Conservation (phyloP, 495 filamentous ascomycete species). For the Thermothielavioides terrestris region DNA sequence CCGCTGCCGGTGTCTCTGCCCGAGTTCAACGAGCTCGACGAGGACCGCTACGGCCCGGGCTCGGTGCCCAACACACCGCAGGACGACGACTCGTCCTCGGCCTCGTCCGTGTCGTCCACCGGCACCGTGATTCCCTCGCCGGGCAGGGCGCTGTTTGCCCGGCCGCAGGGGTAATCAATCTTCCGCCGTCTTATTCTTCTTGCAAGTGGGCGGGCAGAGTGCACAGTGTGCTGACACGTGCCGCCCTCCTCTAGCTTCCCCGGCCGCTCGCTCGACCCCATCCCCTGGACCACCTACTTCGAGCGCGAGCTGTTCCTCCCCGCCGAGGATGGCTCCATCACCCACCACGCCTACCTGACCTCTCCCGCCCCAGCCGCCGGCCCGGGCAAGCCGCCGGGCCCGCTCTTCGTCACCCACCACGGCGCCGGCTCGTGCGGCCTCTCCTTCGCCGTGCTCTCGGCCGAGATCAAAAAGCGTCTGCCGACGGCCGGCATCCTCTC, state of each 20-base stretch:
- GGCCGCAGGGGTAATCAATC: slow-evolving; percentile 48
- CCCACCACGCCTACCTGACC: slow-evolving; percentile 80
- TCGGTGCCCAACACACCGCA: slow-evolving; percentile 33
- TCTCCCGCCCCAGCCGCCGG: slow-evolving; percentile 35
- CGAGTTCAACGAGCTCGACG: slow-evolving; percentile 46
- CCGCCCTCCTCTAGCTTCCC: slow-evolving; percentile 28
- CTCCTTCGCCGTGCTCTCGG: slow-evolving; percentile 54
- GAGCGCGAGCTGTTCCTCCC: slow-evolving; percentile 68
- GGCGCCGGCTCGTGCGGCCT: slow-evolving; percentile 49
- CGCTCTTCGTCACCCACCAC: slow-evolving; percentile 51
- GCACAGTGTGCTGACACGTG: slow-evolving; percentile 13
- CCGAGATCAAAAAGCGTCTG: slow-evolving; percentile 66
- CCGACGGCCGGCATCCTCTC: slow-evolving; percentile 78
- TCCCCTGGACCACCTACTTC: slow-evolving; percentile 89
- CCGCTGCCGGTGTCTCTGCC: slow-evolving; percentile 22
- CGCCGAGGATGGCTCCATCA: slow-evolving; percentile 28
- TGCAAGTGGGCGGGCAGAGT: no score
- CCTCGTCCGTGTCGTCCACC: slow-evolving; percentile 75
- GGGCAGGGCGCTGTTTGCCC: slow-evolving; percentile 62
- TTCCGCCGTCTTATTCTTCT: neutral
- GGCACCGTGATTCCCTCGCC: slow-evolving; percentile 80
- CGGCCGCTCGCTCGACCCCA: slow-evolving; percentile 41
- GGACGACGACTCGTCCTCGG: slow-evolving; percentile 68
- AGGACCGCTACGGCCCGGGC: slow-evolving; percentile 34
- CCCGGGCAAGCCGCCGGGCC: slow-evolving; percentile 40